Conservation (phyloP, 2,329 filamentous ascomycete genomes). For the Phaeophleospora eucalypticola region DNA sequence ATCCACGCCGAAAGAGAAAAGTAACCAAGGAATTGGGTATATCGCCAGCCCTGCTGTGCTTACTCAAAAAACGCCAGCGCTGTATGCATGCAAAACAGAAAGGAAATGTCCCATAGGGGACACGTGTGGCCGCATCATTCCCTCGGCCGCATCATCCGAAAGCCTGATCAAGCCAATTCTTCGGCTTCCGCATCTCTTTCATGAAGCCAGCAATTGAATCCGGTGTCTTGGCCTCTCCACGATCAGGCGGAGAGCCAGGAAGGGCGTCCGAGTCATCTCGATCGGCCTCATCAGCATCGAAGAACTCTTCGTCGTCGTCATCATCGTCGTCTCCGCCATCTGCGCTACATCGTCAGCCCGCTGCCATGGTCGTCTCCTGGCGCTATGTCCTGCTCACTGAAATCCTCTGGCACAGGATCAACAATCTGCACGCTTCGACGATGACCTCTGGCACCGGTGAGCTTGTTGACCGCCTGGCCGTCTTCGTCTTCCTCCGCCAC, state of each 20-base stretch:
- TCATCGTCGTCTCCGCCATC: conserved; percentile 14
- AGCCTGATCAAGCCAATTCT: conserved; percentile 21
- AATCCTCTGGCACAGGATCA: conserved; percentile 16
- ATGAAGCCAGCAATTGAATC: conserved; percentile 18
- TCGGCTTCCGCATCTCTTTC: conserved; percentile 18
- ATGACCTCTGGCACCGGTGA: conserved; percentile 11
- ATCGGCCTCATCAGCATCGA: neutral
- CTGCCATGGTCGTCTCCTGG: conserved; percentile 12
- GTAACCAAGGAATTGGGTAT: neutral
- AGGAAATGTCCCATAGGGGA: conserved; percentile 1
- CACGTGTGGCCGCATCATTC: conserved; percentile 3
- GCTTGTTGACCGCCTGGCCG: conserved; percentile 10
- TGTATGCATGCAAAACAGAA: neutral
- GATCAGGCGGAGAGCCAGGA: conserved; percentile 13
- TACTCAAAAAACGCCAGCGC: neutral
- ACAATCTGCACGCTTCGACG: conserved; percentile 21
- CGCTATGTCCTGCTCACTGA: conserved; percentile 15
- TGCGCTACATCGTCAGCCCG: conserved; percentile 16
- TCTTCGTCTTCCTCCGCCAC: conserved; percentile 14
- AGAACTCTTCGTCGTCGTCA: conserved; percentile 2
- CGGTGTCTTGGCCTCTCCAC: conserved; percentile 20
- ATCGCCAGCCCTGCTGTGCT: neutral
- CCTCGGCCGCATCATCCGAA: conserved; percentile 15
- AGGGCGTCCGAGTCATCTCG: neutral
- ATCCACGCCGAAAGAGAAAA: neutral